These are phyloP conservation scores for Sporothrix globosa DNA, from an alignment of 2,329 filamentous ascomycete species.

Conservation along the genomic window DNA sequence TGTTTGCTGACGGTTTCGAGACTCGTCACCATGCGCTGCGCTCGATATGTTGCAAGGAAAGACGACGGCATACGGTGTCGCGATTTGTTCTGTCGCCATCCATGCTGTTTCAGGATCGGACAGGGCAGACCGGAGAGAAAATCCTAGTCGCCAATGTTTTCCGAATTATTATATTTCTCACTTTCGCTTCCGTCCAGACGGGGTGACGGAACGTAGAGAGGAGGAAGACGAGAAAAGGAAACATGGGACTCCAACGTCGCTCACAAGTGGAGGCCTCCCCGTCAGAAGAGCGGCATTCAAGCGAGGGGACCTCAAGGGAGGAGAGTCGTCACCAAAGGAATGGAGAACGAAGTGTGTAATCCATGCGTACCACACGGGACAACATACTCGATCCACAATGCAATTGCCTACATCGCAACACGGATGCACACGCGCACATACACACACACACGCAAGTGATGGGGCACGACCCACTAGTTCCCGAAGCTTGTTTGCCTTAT, in stretches of 20 bases:
- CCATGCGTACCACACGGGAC: background rate
- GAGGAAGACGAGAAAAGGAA: background rate
- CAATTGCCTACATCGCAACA: background rate
- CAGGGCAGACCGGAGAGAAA: background rate
- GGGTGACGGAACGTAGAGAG: background rate
- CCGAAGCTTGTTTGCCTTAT: slow-evolving; percentile 17
- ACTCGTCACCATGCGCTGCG: background rate
- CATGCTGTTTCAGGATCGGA: background rate
- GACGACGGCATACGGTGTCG: too few relatives aligned
- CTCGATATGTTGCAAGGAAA: too few relatives aligned
- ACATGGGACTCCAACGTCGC: background rate
- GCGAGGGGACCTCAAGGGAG: background rate
- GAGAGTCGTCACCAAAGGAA: background rate
- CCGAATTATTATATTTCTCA: slow-evolving; percentile 19
- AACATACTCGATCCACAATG: background rate
- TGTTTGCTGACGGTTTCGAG: slow-evolving; percentile 12
- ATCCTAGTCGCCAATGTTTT: background rate
- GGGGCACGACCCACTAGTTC: slow-evolving; percentile 21
- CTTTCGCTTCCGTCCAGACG: background rate
- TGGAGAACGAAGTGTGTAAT: background rate
- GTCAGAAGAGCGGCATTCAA: background rate
- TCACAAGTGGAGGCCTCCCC: background rate
- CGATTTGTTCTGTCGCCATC: too few relatives aligned
- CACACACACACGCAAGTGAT: background rate
- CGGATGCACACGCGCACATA: background rate